Evolutionary conservation across 768 basidiomycete species (phyloP), one percentile per base, ranked within the genome.

Genomic region (Zangia roseola): DNA sequence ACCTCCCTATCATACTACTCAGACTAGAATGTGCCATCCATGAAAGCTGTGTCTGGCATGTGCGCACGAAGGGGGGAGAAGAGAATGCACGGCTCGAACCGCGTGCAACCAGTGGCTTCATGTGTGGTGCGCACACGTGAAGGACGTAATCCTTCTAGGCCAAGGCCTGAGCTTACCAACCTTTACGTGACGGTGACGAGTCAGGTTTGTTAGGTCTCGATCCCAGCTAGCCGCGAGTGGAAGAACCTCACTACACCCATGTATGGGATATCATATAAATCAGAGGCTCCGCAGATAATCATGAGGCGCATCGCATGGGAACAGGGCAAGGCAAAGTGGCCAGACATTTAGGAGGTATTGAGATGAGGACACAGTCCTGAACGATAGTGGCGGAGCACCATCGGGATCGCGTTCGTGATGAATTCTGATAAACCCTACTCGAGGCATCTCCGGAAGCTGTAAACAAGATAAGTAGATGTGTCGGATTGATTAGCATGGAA

Each of bases 401-500:
- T 14, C 2, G 10, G 19, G 24, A 21, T 46, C 36, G 35, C 24
- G 23, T 50, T 58, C 19, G n/a, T 40, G 35, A 48, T 33, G 38
- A 45, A 39, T 57, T 58, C 49, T 46, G 43, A 51, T 51, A 49
- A 38, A 24, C 25, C n/a, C 41, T 40, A 47, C 47, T 49, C 52
- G 49, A 49, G 34, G 56, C 23, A 42, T 37, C 16, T 23, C 31
- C 36, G 47, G 43, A 6, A 33, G 48, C 16, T 51, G 25, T 36
- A 28, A 47, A 30, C 28, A 38, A 42, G 49, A 56, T 45, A 31
- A 45, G 38, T 43, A 14, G 20, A 21, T 14, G 7, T 46, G 43
- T 36, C 10, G 49, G 58, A 56, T 53, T 30, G 51, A 63, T 57
- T 40, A 45, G 21, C 51, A 57, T 43, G 57, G 51, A 53, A 48